phyloP scores from a whole-genome alignment of 1,284 basidiomycete genomes.

The Ceratorhiza oryzae-sativae region DNA sequence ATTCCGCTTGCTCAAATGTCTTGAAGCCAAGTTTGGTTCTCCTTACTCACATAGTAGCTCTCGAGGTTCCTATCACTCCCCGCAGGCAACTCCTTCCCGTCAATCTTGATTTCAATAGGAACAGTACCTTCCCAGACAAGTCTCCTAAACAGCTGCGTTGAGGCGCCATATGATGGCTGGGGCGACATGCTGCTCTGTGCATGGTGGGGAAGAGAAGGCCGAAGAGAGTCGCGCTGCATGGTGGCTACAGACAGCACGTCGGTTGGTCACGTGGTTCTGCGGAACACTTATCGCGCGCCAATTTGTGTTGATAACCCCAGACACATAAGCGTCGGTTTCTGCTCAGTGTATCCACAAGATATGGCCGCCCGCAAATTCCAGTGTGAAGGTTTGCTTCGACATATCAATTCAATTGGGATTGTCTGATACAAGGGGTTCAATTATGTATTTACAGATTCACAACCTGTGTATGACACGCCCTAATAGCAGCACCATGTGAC shows the following conservation, averaged over 20 bases:
- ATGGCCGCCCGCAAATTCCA: too few relatives aligned
- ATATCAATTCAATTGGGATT: too few relatives aligned
- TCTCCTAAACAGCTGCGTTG: conserved; percentile 76
- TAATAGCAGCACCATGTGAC: too few relatives aligned
- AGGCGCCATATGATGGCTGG: conserved; percentile 50
- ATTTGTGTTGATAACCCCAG: neutral
- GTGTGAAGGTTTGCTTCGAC: too few relatives aligned
- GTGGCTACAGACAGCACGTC: conserved; percentile 8
- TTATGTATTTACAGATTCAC: too few relatives aligned
- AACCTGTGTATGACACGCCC: too few relatives aligned
- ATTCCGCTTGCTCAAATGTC: too few relatives aligned
- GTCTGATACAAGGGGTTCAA: too few relatives aligned
- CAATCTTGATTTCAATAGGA: conserved; percentile 82
- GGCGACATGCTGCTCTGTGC: conserved; percentile 23
- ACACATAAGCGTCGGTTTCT: too few relatives aligned
- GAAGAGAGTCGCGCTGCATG: conserved; percentile 34
- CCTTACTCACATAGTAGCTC: conserved; percentile 66
- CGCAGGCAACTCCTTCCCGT: conserved; percentile 83
- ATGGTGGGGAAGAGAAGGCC: conserved; percentile 13
- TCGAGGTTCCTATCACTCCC: conserved; percentile 86
- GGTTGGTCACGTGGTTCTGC: neutral
- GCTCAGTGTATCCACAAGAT: too few relatives aligned
- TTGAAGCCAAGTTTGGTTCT: too few relatives aligned
- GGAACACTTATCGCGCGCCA: neutral
- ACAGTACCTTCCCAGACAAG: conserved; percentile 87